phyloP scores from a whole-genome alignment of 163 green algal species.

The Trebouxia gelatinosa region DNA sequence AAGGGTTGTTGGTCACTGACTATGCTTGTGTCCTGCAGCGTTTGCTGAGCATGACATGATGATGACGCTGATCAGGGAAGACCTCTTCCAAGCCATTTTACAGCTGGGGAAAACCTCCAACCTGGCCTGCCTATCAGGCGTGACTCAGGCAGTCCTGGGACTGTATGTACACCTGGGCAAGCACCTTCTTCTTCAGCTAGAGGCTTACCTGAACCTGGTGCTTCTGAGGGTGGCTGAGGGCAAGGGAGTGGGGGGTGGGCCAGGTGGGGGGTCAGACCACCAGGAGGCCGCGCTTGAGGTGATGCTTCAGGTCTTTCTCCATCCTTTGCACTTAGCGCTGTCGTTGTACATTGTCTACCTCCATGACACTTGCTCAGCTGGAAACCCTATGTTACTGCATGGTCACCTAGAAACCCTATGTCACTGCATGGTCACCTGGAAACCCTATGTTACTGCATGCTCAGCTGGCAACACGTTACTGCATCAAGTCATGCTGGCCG shows the following conservation, averaged over 20 bases:
- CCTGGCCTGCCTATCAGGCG: slow-evolving; percentile 45
- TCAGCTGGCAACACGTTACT: no score
- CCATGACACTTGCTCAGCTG: no score
- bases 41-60: slow-evolving; percentile 68
- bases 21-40: no score
- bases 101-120: slow-evolving; percentile 36
- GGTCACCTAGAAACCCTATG: no score
- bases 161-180: slow-evolving; percentile 68
- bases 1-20: no score
- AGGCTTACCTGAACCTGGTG: slow-evolving; percentile 79
- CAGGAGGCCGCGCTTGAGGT: slow-evolving; percentile 91
- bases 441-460: no score
- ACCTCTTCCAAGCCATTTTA: slow-evolving; percentile 65
- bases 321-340: no score
- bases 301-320: slow-evolving; percentile 5
- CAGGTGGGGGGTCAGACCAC: slow-evolving; percentile 48
- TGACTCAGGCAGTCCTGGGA: slow-evolving; percentile 63
- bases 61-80: slow-evolving; percentile 67
- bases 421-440: no score
- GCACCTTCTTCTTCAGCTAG: slow-evolving; percentile 67
- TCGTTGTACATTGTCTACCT: no score
- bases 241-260: slow-evolving; percentile 10
- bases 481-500: no score
- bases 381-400: no score
- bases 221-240: slow-evolving; percentile 81